Conservation (phyloP, 148 eudicot species). For the Heliamphora exappendiculata region DNA sequence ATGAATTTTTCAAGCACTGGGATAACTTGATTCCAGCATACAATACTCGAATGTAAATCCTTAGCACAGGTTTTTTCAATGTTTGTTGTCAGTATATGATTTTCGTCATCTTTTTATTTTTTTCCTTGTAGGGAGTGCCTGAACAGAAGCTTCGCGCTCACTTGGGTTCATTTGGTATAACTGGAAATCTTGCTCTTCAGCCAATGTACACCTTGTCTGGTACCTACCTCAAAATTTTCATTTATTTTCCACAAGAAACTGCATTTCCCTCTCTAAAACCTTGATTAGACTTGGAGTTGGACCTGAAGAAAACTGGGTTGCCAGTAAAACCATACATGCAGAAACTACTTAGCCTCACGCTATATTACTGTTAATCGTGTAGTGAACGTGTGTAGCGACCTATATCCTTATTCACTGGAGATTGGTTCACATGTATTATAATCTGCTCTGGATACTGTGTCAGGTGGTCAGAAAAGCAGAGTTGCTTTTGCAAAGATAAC, state of each 20-base stretch:
- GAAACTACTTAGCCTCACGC: neutral
- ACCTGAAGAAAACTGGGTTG: neutral
- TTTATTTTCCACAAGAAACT: neutral
- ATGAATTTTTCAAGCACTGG: neutral
- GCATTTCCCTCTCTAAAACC: slow-evolving; percentile 1
- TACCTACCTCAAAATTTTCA: slow-evolving; percentile 24
- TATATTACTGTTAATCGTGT: neutral
- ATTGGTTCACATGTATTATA: neutral
- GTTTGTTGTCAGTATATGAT: neutral
- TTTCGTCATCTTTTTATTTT: neutral
- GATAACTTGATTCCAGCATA: neutral
- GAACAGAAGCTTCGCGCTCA: slow-evolving; percentile 93
- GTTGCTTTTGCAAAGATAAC: slow-evolving; percentile 99
- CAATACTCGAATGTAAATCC: neutral
- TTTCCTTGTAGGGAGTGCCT: slow-evolving; percentile 74
- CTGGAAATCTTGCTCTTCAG: slow-evolving; percentile 99
- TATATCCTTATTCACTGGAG: neutral
- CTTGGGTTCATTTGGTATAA: slow-evolving; percentile 92
- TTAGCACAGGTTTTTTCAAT: neutral
- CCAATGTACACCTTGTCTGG: slow-evolving; percentile 99
- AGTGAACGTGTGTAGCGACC: neutral
- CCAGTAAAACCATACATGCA: neutral
- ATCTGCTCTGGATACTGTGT: slow-evolving; percentile 16
- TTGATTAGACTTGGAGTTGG: neutral
- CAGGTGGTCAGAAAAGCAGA: slow-evolving; percentile 99